phyloP scores from a whole-genome alignment of 2,329 filamentous ascomycete species.

The Tolypocladium ovalisporum region DNA sequence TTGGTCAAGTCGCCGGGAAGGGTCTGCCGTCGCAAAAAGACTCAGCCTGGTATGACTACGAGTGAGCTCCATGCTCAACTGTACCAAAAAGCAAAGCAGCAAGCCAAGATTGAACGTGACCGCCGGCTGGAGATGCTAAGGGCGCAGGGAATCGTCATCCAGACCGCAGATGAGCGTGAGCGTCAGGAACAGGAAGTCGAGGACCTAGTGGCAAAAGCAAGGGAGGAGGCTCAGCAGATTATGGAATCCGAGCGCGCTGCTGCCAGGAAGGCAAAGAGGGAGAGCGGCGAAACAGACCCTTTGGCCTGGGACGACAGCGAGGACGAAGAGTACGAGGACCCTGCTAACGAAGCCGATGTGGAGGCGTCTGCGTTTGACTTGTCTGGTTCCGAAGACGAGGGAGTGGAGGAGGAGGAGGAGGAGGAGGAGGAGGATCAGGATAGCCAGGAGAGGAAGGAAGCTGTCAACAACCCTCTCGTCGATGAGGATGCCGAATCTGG shows the following conservation, averaged over 20 bases:
- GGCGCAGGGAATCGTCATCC: constrained; percentile 69
- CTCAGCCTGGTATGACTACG: constrained; percentile 50
- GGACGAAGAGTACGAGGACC: constrained; percentile 37
- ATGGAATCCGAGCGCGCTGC: constrained; percentile 65
- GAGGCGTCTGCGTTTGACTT: constrained; percentile 29
- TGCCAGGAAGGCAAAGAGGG: constrained; percentile 52
- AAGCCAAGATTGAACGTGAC: constrained; percentile 68
- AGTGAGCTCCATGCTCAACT: constrained; percentile 60
- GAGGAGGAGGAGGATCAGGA: constrained; percentile 25
- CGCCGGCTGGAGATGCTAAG: constrained; percentile 66
- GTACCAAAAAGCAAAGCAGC: constrained; percentile 61
- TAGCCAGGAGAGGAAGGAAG: constrained; percentile 23
- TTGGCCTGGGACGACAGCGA: constrained; percentile 47
- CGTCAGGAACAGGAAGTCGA: constrained; percentile 75
- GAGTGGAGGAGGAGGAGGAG: constrained; percentile 19
- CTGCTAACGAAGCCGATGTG: constrained; percentile 23
- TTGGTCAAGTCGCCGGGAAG: constrained; percentile 56
- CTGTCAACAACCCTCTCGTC: constrained; percentile 19
- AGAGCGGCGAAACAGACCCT: constrained; percentile 34
- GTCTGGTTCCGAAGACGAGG: constrained; percentile 33
- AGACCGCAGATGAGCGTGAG: constrained; percentile 79
- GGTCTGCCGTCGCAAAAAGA: constrained; percentile 29
- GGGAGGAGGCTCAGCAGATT: constrained; percentile 64
- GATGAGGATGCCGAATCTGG: constrained; percentile 29
- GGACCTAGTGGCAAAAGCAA: constrained; percentile 75